These are phyloP conservation scores for Ustilago xerochloae DNA, from an alignment of 1,284 basidiomycete species.

Conservation along the genomic window DNA sequence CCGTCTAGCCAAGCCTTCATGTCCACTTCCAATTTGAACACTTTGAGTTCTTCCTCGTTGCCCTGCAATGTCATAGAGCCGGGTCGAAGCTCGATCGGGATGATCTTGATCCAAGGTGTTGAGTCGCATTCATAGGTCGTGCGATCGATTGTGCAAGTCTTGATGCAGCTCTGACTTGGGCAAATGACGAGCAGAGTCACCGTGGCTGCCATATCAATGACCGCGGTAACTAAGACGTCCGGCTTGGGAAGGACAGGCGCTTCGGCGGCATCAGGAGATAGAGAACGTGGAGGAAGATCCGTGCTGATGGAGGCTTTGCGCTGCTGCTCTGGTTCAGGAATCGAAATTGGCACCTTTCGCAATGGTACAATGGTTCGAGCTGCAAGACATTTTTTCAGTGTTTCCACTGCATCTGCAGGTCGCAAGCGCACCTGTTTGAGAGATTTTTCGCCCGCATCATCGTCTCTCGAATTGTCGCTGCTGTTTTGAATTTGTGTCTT, in stretches of 20 bases:
- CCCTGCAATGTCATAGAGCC: neutral
- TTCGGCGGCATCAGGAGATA: neutral
- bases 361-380: conserved; percentile 23
- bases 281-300: too few relatives aligned
- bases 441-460: conserved; percentile 4
- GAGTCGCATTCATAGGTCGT: conserved; percentile 8
- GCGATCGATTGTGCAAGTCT: conserved; percentile 27
- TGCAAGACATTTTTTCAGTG: conserved; percentile 19
- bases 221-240: conserved; percentile 12
- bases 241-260: neutral
- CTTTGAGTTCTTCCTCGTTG: neutral
- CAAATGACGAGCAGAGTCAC: conserved; percentile 33
- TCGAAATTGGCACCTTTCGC: conserved; percentile 10
- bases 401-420: conserved; percentile 18
- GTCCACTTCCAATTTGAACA: conserved; percentile 18
- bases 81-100: neutral
- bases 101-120: conserved; percentile 25
- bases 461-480: too few relatives aligned
- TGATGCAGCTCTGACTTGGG: conserved; percentile 6
- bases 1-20: conserved; percentile 17
- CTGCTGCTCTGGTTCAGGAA: conserved; percentile 2
- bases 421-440: conserved; percentile 16
- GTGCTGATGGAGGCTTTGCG: too few relatives aligned
- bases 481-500: neutral
- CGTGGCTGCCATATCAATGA: conserved; percentile 22